Evolutionary conservation across 2,329 filamentous ascomycete genomes (phyloP).

Genomic region (Phaeosphaeriaceae sp.): DNA sequence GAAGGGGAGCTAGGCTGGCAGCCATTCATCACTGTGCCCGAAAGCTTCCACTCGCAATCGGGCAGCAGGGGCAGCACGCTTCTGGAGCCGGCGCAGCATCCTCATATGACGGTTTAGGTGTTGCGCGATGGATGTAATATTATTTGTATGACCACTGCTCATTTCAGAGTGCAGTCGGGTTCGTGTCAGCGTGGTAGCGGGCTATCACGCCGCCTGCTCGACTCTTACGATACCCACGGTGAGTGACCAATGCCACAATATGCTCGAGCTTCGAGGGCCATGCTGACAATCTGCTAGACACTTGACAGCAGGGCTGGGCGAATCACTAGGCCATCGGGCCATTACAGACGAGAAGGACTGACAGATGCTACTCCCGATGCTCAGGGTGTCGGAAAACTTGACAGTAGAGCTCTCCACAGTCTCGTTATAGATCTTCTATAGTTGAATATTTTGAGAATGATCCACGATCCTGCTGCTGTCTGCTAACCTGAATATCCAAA

Average conservation of each 20-base stretch:
- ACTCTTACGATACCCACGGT: conserved; percentile 9
- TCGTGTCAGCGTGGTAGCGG: conserved; percentile 25
- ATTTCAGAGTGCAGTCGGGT: not conserved
- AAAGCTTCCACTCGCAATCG: conserved; percentile 26
- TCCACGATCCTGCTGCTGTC: not conserved
- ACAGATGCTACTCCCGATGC: not conserved
- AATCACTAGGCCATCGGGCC: not conserved
- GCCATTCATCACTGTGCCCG: conserved; percentile 45
- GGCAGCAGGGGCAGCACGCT: conserved; percentile 27
- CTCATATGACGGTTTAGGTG: conserved; percentile 22
- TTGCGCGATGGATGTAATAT: not conserved
- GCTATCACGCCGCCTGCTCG: conserved; percentile 23
- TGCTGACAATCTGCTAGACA: not conserved
- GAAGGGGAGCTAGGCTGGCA: conserved; percentile 31
- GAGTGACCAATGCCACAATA: not conserved
- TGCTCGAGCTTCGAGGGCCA: not conserved
- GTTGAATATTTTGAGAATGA: not conserved
- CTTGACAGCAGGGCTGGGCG: not conserved
- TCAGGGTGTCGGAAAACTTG: not conserved
- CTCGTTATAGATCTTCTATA: not conserved
- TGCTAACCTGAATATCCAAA: not conserved
- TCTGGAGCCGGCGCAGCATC: conserved; percentile 18
- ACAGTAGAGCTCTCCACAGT: not conserved
- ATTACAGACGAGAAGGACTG: not conserved
- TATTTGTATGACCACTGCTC: not conserved